Percentiles rank a stretch among this genome's conserved stretches.
These are phyloP conservation scores for Sabuloglossum arenarium DNA, from an alignment of 495 filamentous ascomycete genomes.

Conservation along the genomic window DNA sequence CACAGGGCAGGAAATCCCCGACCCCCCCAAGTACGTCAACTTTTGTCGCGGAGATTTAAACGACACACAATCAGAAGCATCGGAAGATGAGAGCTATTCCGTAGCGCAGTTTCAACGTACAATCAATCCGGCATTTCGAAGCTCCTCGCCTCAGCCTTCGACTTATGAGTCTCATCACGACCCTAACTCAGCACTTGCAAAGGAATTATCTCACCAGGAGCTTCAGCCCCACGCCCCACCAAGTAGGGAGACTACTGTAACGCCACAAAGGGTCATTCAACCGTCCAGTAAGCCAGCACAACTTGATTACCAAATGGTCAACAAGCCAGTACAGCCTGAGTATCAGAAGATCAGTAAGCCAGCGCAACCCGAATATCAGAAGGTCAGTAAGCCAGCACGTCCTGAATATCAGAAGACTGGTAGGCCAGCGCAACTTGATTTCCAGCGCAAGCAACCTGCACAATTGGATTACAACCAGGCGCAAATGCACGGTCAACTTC, in stretches of 20 bases:
- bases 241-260: constrained; percentile 30
- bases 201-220: constrained; percentile 37
- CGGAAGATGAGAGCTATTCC: constrained; percentile 69
- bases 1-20: constrained; percentile 93
- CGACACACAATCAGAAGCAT: constrained; percentile 61
- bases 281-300: neutral
- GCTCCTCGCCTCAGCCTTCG: constrained; percentile 73
- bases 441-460: neutral
- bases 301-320: neutral
- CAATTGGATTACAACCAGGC: constrained; percentile 14
- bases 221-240: constrained; percentile 23
- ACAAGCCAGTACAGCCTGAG: neutral
- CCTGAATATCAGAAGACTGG: neutral
- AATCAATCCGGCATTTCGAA: constrained; percentile 87
- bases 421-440: neutral
- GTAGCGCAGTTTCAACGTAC: constrained; percentile 88
- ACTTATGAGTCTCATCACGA: constrained; percentile 81
- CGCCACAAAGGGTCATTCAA: constrained; percentile 27
- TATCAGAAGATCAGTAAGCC: neutral
- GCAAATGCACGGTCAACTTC: constrained; percentile 38
- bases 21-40: constrained; percentile 95
- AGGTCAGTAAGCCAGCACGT: neutral
- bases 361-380: constrained; percentile 1
- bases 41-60: constrained; percentile 82
- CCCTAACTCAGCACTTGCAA: constrained; percentile 44